Percentiles rank a stretch among this genome's conserved stretches.
Evolutionary conservation across 108 stramenopile genomes (phyloP).

Genomic region (Cylindrotheca fusiformis): DNA sequence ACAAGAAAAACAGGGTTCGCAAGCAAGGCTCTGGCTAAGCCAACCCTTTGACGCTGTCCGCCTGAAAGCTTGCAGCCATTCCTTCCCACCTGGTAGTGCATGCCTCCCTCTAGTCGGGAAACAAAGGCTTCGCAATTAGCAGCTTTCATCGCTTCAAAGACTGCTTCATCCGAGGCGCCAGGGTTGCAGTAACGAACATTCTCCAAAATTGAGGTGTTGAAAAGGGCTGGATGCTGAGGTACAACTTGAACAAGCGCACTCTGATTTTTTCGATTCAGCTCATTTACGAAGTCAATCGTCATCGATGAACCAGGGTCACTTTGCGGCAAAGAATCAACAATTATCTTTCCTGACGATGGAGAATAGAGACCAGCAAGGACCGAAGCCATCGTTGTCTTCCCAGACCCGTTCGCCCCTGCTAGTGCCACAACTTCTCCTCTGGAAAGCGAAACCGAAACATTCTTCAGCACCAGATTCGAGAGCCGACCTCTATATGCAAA

Average conservation of each 20-base stretch:
- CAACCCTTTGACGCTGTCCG: constrained; percentile 91
- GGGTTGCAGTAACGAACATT: constrained; percentile 81
- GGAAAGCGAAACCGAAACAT: constrained; percentile 64
- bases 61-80: constrained; percentile 89
- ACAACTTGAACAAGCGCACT: constrained; percentile 83
- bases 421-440: constrained; percentile 87
- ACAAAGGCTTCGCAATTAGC: constrained; percentile 77
- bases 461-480: constrained; percentile 49
- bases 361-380: constrained; percentile 89
- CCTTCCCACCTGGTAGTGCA: constrained; percentile 83
- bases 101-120: constrained; percentile 62
- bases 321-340: constrained; percentile 1
- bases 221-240: constrained; percentile 86
- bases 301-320: background rate
- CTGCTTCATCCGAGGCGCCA: constrained; percentile 48
- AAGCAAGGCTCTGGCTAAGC: constrained; percentile 93
- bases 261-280: constrained; percentile 44
- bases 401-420: constrained; percentile 90
- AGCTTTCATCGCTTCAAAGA: constrained; percentile 43
- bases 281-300: constrained; percentile 36
- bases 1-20: constrained; percentile 83
- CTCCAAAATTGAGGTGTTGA: constrained; percentile 65
- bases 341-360: constrained; percentile 48
- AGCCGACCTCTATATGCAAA: constrained; percentile 63
- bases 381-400: constrained; percentile 85